Percentiles rank a stretch among this genome's conserved stretches.
These are phyloP conservation scores for Colletotrichum tanaceti DNA, from an alignment of 2,329 filamentous ascomycete species.

Conservation along the genomic window DNA sequence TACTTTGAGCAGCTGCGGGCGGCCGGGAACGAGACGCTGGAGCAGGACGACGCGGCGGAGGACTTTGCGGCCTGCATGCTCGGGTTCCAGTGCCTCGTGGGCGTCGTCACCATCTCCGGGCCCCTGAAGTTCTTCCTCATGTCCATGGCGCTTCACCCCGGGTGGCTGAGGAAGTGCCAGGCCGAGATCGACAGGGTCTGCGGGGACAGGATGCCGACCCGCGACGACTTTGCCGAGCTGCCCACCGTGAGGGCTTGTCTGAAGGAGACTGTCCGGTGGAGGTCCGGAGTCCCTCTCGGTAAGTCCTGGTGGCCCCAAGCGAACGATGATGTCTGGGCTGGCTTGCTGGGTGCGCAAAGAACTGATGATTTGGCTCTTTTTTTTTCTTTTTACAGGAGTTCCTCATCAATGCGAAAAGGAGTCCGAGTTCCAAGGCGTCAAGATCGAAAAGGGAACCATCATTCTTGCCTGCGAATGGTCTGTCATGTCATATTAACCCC, in stretches of 20 bases:
- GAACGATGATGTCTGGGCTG: neutral
- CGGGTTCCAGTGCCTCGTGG: conserved; percentile 63
- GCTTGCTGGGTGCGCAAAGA: neutral
- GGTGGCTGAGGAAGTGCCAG: conserved; percentile 65
- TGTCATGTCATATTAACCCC: no score
- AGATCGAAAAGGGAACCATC: conserved; percentile 61
- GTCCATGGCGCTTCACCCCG: conserved; percentile 64
- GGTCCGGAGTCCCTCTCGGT: conserved; percentile 66
- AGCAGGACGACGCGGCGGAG: conserved; percentile 57
- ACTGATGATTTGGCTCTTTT: neutral
- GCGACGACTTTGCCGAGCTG: conserved; percentile 61
- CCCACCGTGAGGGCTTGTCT: conserved; percentile 66
- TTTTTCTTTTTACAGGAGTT: conserved; percentile 50
- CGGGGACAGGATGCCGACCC: conserved; percentile 63
- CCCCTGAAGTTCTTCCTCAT: conserved; percentile 64
- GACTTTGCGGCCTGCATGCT: conserved; percentile 63
- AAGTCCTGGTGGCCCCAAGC: conserved; percentile 37
- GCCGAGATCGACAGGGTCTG: conserved; percentile 68
- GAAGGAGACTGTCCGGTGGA: conserved; percentile 70
- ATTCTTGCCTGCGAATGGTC: conserved; percentile 64
- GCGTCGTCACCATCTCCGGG: conserved; percentile 62
- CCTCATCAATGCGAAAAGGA: conserved; percentile 62
- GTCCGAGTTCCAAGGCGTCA: conserved; percentile 59
- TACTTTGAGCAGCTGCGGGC: conserved; percentile 58
- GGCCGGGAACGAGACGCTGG: conserved; percentile 53